Percentiles rank a stretch among this genome's conserved stretches.
phyloP scores from a whole-genome alignment of 176 grass and related monocot genomes.

The Echinochloa phyllopogon region DNA sequence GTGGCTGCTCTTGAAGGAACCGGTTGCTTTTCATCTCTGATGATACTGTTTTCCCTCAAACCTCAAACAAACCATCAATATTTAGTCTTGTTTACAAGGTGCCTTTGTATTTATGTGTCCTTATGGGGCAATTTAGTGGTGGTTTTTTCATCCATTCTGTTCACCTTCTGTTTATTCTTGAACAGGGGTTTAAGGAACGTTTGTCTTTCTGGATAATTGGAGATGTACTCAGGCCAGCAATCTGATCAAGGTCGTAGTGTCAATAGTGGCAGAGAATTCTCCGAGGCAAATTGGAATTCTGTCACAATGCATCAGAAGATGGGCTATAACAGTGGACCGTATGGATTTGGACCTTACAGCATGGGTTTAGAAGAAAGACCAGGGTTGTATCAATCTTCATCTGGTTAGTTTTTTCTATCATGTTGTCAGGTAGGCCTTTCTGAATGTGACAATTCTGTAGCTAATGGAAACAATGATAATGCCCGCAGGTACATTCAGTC shows the following conservation, averaged over 20 bases:
- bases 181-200: conserved; percentile 39
- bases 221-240: conserved; percentile 77
- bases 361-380: conserved; percentile 50
- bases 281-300: conserved; percentile 66
- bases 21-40: conserved; percentile 55
- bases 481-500: conserved; percentile 51
- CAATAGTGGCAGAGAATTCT: conserved; percentile 56
- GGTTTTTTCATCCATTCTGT: conserved; percentile 35
- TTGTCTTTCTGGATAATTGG: conserved; percentile 29
- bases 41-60: conserved; percentile 26
- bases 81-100: conserved; percentile 37
- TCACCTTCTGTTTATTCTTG: conserved; percentile 36
- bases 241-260: conserved; percentile 54
- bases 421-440: neutral
- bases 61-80: conserved; percentile 20
- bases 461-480: conserved; percentile 28
- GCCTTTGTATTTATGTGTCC: conserved; percentile 18
- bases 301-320: conserved; percentile 64
- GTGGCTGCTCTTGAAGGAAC: conserved; percentile 54
- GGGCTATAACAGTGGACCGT: conserved; percentile 60
- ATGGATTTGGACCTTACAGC: conserved; percentile 58
- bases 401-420: conserved; percentile 50
- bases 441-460: conserved; percentile 12
- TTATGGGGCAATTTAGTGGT: conserved; percentile 24
- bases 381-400: conserved; percentile 48